Evolutionary conservation across 768 basidiomycete genomes (phyloP).

Genomic region (Rossbeevera mucosa): DNA sequence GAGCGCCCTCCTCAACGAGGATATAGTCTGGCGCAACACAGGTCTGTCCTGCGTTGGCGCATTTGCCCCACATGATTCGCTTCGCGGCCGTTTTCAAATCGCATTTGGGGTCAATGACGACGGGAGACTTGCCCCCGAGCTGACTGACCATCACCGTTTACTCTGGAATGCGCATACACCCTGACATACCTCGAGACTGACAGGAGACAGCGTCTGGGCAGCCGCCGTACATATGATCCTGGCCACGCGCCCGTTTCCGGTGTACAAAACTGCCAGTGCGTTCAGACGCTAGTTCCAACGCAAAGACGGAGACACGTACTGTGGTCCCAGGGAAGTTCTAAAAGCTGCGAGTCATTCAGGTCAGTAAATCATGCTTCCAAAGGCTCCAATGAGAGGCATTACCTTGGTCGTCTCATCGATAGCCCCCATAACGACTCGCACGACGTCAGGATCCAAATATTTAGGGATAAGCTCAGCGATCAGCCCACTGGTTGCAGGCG

Average conservation of each 20-base stretch:
- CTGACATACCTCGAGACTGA: constrained; percentile 48
- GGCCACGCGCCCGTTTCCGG: constrained; percentile 58
- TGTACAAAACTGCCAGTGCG: constrained; percentile 42
- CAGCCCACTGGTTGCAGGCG: constrained; percentile 51
- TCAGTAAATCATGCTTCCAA: background rate
- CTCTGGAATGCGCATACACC: background rate
- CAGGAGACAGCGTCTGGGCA: constrained; percentile 69
- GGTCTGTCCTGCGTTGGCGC: constrained; percentile 70
- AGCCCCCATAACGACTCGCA: constrained; percentile 66
- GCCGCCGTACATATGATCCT: constrained; percentile 68
- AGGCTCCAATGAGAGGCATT: background rate
- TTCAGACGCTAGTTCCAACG: background rate
- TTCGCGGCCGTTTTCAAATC: constrained; percentile 63
- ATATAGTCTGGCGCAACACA: constrained; percentile 63
- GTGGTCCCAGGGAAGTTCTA: constrained; percentile 67
- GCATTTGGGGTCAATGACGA: constrained; percentile 65
- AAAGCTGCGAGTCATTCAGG: constrained; percentile 39
- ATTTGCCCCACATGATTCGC: constrained; percentile 77
- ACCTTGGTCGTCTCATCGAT: constrained; percentile 60
- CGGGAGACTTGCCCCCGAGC: constrained; percentile 75
- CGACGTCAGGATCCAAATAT: constrained; percentile 66
- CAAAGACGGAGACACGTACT: constrained; percentile 28
- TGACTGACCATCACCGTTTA: constrained; percentile 17
- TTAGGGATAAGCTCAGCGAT: constrained; percentile 65
- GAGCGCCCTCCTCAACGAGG: constrained; percentile 39